Percentiles rank a stretch among this genome's conserved stretches.
phyloP scores from a whole-genome alignment of 495 filamentous ascomycete species.

The Trichoderma orchidacearum region DNA sequence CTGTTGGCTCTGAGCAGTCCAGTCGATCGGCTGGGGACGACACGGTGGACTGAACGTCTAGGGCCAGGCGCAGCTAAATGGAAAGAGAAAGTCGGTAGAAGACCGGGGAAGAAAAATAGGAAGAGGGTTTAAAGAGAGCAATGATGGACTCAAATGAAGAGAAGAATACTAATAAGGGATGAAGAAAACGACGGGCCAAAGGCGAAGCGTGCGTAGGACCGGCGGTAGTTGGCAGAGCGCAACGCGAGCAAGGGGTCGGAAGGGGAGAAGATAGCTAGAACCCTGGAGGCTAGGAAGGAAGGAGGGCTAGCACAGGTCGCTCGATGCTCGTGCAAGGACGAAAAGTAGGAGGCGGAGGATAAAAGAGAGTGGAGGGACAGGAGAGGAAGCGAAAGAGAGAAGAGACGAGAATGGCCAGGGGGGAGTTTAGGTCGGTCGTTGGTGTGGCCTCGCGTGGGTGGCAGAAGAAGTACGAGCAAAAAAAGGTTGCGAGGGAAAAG shows the following conservation, averaged over 20 bases:
- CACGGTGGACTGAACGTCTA: slow-evolving; percentile 5
- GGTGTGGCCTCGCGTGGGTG: not conserved
- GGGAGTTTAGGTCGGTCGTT: not conserved
- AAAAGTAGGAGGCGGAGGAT: not conserved
- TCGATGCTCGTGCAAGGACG: not conserved
- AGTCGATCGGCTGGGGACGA: slow-evolving; percentile 3
- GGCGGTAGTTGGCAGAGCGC: not conserved
- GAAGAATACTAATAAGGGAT: not conserved
- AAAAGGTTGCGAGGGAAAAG: too few relatives aligned
- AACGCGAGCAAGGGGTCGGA: not conserved
- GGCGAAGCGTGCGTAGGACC: slow-evolving; percentile 12
- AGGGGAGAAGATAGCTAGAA: not conserved
- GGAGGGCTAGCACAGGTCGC: slow-evolving; percentile 8
- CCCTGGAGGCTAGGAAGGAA: slow-evolving; percentile 10
- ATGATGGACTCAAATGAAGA: slow-evolving; percentile 3
- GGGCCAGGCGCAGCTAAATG: not conserved
- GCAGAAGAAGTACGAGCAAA: not conserved
- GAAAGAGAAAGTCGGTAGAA: slow-evolving; percentile 8
- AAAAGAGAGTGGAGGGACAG: slow-evolving; percentile 13
- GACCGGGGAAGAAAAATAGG: slow-evolving; percentile 14
- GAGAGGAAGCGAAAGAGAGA: slow-evolving; percentile 14
- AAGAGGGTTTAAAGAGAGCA: slow-evolving; percentile 16
- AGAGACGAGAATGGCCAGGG: not conserved
- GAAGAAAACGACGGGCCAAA: slow-evolving; percentile 5
- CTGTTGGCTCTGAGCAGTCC: not conserved